Conservation (phyloP, 192 early-diverging fungal genomes). For the Coemansia sp. region DNA sequence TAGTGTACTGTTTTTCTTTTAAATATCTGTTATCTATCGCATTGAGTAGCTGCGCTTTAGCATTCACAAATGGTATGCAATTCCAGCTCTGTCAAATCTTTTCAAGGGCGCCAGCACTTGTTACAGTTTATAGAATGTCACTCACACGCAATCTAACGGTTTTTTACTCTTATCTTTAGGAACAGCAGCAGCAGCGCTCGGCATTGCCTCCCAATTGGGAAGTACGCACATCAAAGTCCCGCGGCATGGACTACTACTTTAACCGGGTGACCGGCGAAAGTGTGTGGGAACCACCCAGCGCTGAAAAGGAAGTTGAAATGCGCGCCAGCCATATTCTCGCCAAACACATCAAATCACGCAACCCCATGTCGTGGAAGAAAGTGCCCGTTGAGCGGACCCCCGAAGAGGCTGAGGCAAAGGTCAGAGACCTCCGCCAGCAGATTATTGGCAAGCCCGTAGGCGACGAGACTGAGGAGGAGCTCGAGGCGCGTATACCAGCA, state of each 20-base stretch:
- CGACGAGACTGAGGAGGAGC: conserved; percentile 3
- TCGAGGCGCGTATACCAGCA: conserved; percentile 7
- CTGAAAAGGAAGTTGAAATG: conserved; percentile 38
- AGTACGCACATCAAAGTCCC: conserved; percentile 64
- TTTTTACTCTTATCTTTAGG: conserved; percentile 8
- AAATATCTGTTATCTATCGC: background rate
- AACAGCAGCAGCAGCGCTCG: conserved; percentile 15
- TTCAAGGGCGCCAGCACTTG: background rate
- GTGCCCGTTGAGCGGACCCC: conserved; percentile 86
- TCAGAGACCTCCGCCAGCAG: conserved; percentile 62
- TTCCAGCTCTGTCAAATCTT: background rate
- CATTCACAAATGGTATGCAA: conserved; percentile 1
- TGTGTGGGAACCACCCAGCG: conserved; percentile 70
- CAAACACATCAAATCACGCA: conserved; percentile 81
- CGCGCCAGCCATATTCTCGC: conserved; percentile 88
- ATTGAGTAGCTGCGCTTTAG: too few species aligned
- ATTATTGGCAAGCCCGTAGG: conserved; percentile 45
- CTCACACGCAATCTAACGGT: background rate
- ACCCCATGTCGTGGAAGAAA: conserved; percentile 90
- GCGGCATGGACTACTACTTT: conserved; percentile 73
- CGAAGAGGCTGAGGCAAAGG: conserved; percentile 77
- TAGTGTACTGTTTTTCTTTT: background rate
- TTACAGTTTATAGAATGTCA: background rate
- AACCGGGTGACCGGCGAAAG: conserved; percentile 71
- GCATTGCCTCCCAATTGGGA: conserved; percentile 67